A percentile compares a stretch with the other conserved stretches of the same genome.
These are phyloP conservation scores for Primulina eburnea DNA, from an alignment of 257 asterid genomes.

Conservation along the genomic window DNA sequence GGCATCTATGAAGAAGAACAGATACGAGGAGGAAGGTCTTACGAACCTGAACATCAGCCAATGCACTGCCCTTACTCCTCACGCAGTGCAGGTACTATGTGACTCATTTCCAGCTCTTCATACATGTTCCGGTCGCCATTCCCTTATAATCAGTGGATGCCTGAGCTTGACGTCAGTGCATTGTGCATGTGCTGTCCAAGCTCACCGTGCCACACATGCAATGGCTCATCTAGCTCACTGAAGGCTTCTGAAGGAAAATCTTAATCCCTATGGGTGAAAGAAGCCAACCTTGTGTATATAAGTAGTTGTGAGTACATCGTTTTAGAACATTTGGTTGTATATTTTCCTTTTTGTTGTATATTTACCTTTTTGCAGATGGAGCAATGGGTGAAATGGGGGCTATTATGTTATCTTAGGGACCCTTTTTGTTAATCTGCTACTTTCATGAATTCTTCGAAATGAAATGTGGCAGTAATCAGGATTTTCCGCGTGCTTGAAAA, in stretches of 20 bases:
- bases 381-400: neutral
- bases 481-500: neutral
- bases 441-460: neutral
- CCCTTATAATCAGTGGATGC: slow-evolving; percentile 91
- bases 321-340: neutral
- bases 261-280: slow-evolving; percentile 6
- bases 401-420: neutral
- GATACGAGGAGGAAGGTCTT: slow-evolving; percentile 79
- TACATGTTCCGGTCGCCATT: slow-evolving; percentile 80
- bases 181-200: slow-evolving; percentile 72
- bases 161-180: slow-evolving; percentile 78
- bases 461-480: neutral
- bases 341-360: neutral
- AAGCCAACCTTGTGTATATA: slow-evolving; percentile 9
- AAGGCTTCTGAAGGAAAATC: neutral
- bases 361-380: neutral
- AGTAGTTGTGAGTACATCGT: neutral
- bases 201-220: slow-evolving; percentile 48
- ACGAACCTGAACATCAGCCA: slow-evolving; percentile 89
- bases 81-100: slow-evolving; percentile 94
- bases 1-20: slow-evolving; percentile 61
- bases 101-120: slow-evolving; percentile 93
- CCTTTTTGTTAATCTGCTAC: neutral
- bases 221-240: slow-evolving; percentile 71
- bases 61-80: slow-evolving; percentile 97